phyloP scores from a whole-genome alignment of 176 grass and related monocot species.

The Areca catechu region DNA sequence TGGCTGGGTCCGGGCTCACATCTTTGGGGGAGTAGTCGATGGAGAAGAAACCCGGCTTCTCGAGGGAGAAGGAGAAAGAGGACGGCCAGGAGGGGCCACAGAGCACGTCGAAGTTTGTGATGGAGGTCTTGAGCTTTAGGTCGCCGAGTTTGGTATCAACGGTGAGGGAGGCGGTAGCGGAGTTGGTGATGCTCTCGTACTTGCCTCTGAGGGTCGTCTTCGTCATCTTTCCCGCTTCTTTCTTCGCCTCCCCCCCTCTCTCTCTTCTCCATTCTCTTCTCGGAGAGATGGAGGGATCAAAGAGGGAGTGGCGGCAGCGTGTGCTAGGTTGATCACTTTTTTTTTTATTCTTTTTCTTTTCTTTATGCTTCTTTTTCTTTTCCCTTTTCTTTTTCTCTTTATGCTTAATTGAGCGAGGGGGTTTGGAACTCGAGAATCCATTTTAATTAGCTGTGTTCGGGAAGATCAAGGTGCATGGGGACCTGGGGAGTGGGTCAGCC shows the following conservation, averaged over 20 bases:
- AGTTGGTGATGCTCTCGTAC: not conserved
- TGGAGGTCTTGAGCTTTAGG: not conserved
- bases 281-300: not conserved
- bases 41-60: conserved; percentile 9
- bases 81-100: not conserved
- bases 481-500: too few species aligned
- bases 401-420: too few species aligned
- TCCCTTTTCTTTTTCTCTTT: too few species aligned
- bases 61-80: not conserved
- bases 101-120: not conserved
- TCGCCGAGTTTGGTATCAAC: not conserved
- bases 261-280: not conserved
- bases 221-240: not conserved
- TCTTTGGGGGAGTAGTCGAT: not conserved
- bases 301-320: not conserved
- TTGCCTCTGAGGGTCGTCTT: not conserved
- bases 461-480: too few species aligned
- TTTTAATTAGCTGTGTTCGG: too few species aligned
- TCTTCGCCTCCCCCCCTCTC: not conserved
- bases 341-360: too few species aligned
- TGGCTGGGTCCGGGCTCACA: not conserved
- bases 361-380: too few species aligned
- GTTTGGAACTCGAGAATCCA: too few species aligned
- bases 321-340: too few species aligned
- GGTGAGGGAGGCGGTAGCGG: not conserved